Percentiles rank a stretch among this genome's conserved stretches.
phyloP scores from a whole-genome alignment of 257 asterid species.

The Osmanthus fragrans region DNA sequence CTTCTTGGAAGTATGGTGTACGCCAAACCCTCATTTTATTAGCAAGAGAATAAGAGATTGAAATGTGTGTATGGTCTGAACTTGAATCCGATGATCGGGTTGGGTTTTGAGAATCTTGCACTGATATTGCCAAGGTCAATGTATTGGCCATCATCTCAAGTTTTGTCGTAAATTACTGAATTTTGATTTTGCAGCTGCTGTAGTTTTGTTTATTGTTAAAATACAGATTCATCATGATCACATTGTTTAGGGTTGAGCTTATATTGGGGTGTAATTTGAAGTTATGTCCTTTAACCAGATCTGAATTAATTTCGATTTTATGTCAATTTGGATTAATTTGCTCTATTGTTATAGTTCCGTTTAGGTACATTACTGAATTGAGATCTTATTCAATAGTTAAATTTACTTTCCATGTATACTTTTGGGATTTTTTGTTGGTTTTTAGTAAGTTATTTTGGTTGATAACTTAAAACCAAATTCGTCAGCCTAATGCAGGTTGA shows the following conservation, averaged over 20 bases:
- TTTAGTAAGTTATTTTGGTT: neutral
- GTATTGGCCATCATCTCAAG: neutral
- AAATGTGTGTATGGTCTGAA: neutral
- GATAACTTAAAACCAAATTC: too few relatives aligned
- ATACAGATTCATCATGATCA: neutral
- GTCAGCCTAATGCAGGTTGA: neutral
- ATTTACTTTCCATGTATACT: neutral
- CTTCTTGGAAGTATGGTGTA: neutral
- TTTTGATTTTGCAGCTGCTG: neutral
- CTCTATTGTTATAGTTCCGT: constrained; percentile 9
- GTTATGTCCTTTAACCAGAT: constrained; percentile 41
- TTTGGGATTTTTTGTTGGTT: neutral
- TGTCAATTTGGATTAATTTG: constrained; percentile 15
- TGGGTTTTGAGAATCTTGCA: too few relatives aligned
- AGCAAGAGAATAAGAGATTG: neutral
- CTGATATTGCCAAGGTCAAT: constrained; percentile 14
- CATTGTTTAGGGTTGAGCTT: neutral
- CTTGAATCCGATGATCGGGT: constrained; percentile 44
- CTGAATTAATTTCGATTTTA: constrained; percentile 34
- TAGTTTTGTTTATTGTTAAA: neutral
- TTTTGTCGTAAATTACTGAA: neutral
- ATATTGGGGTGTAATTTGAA: neutral
- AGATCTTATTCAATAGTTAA: constrained; percentile 21
- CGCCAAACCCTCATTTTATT: neutral
- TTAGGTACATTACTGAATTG: constrained; percentile 3